Percentiles rank a stretch among this genome's conserved stretches.
These are phyloP conservation scores for Lachancea thermotolerans DNA, from an alignment of 805 yeast genomes.

Conservation along the genomic window DNA sequence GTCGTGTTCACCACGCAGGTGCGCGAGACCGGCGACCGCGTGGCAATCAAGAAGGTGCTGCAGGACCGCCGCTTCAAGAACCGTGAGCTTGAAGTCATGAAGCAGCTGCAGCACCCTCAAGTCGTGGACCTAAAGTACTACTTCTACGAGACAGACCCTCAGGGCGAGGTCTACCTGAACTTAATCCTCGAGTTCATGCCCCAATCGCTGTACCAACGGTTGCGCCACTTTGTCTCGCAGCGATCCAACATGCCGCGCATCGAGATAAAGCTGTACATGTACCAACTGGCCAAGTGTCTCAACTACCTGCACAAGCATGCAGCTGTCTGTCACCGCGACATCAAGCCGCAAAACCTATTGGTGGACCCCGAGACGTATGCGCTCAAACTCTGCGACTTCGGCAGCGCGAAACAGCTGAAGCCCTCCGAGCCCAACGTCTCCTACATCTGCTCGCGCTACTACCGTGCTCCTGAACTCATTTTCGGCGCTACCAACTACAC, in stretches of 20 bases:
- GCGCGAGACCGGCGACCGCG: conserved; percentile 64
- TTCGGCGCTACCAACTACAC: conserved; percentile 96
- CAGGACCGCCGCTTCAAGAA: conserved; percentile 93
- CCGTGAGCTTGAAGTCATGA: conserved; percentile 94
- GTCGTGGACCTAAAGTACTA: conserved; percentile 83
- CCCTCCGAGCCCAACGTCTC: conserved; percentile 93
- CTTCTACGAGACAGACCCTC: conserved; percentile 70
- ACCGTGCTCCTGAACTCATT: conserved; percentile 95
- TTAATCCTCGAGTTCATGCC: conserved; percentile 89
- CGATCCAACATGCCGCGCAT: conserved; percentile 77
- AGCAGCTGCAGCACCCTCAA: conserved; percentile 75
- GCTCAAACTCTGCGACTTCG: conserved; percentile 92
- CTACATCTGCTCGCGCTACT: conserved; percentile 92
- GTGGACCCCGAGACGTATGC: conserved; percentile 82
- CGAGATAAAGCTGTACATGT: conserved; percentile 81
- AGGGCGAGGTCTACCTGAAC: conserved; percentile 62
- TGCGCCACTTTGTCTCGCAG: conserved; percentile 74
- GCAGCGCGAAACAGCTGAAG: conserved; percentile 84
- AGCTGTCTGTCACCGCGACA: conserved; percentile 85
- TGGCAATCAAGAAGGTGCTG: conserved; percentile 92
- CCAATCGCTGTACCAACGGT: conserved; percentile 89
- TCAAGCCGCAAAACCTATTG: conserved; percentile 84
- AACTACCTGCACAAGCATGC: conserved; percentile 72
- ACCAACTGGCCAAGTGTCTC: conserved; percentile 68
- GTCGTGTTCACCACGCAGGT: conserved; percentile 88